Conservation (phyloP, 306 rosid genomes). For the Pachyrhizus erosus region DNA sequence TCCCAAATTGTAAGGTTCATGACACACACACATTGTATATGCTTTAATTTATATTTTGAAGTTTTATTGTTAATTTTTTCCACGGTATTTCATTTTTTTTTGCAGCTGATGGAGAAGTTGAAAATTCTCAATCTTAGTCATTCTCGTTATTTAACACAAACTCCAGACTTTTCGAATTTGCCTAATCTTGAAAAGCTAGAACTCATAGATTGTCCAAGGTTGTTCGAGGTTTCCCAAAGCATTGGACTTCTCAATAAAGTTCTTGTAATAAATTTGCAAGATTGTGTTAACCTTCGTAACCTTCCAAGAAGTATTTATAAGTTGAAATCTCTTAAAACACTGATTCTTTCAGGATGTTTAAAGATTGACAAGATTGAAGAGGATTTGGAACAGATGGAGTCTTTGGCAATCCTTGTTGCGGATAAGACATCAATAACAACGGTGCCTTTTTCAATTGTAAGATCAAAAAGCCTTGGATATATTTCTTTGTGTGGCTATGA, state of each 20-base stretch:
- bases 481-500: not conserved
- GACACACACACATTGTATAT: too few relatives aligned
- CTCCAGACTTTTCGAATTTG: constrained; percentile 40
- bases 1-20: too few relatives aligned
- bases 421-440: constrained; percentile 39
- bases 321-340: constrained; percentile 5
- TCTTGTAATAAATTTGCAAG: not conserved
- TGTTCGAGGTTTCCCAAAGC: not conserved
- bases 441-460: constrained; percentile 25
- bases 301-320: constrained; percentile 1
- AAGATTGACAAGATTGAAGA: constrained; percentile 31
- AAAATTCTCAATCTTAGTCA: constrained; percentile 47
- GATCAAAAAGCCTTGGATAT: not conserved
- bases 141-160: constrained; percentile 3
- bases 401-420: constrained; percentile 9
- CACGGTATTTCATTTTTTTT: not conserved
- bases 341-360: constrained; percentile 35
- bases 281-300: not conserved
- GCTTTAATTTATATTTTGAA: too few relatives aligned
- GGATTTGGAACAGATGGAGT: constrained; percentile 21
- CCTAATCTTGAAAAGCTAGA: constrained; percentile 45
- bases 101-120: constrained; percentile 24
- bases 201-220: not conserved
- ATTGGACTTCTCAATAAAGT: not conserved
- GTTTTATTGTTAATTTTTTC: not conserved